Conservation (phyloP, 228 moss, liverwort and hornwort species). For the Sphagnum magellanicum region DNA sequence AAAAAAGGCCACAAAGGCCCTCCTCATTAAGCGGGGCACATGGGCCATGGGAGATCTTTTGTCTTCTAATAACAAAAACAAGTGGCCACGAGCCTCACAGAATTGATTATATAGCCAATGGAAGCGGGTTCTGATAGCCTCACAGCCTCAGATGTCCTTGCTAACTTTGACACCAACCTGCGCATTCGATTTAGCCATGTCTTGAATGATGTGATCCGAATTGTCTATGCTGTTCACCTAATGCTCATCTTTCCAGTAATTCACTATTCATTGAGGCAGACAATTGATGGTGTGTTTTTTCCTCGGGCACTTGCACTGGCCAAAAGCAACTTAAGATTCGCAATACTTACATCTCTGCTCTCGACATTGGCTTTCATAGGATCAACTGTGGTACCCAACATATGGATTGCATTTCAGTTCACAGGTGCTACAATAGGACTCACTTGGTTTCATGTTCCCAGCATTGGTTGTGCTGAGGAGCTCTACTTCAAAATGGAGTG, state of each 20-base stretch:
- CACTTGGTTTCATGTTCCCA: constrained; percentile 78
- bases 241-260: constrained; percentile 92
- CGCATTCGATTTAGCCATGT: constrained; percentile 56
- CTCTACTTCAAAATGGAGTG: constrained; percentile 17
- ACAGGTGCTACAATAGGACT: constrained; percentile 84
- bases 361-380: constrained; percentile 54
- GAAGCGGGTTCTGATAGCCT: too few species aligned
- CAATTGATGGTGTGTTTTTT: constrained; percentile 55
- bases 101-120: too few species aligned
- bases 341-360: constrained; percentile 37
- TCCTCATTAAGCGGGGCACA: too few species aligned
- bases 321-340: constrained; percentile 44
- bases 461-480: constrained; percentile 47
- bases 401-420: constrained; percentile 87
- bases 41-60: too few species aligned
- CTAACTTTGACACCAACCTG: constrained; percentile 71
- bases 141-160: constrained; percentile 71
- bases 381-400: constrained; percentile 76
- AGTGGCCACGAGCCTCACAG: too few species aligned
- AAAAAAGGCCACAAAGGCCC: too few species aligned
- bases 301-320: constrained; percentile 36
- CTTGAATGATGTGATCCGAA: constrained; percentile 58
- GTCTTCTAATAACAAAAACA: too few species aligned
- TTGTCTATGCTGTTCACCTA: constrained; percentile 82
- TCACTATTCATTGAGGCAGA: constrained; percentile 77